Evolutionary conservation across 768 basidiomycete species (phyloP), one percentile per base, ranked within the genome.

Genomic region (Clathrus columnatus): DNA sequence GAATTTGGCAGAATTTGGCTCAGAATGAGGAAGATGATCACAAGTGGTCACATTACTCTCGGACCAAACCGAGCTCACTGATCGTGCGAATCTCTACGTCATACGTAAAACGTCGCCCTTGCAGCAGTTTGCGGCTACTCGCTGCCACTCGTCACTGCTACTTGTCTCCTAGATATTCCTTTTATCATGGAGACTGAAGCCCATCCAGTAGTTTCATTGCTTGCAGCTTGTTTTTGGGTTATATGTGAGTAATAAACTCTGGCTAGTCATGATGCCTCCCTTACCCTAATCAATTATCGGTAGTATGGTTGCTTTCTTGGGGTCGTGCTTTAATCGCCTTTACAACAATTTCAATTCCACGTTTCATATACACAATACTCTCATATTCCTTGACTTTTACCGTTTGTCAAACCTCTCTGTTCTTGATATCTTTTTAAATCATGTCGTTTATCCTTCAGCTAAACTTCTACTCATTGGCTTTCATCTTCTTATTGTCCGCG

Each of bases 301-400:
- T 47, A 92, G 90, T 90, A 59, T 92, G 88, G 87, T 68, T 88
- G 21, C 70, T 91, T 42, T 87, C 87, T 48, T 91, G 88, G 83
- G 74, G 75, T 18, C 86, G 83, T 67, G 72, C 80, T 16, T 69
- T 92, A 48, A 76, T 91, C 51, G 81, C 84, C 1, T 88, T 95
- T 63, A 77, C 76, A 11, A 94, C 94, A 2, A 86, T 97, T 54
- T 85, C 86, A 7, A 63, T 93, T 14, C 94, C 94, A 1, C 77
- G 82, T 57, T 78, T 77, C 69, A 83, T 91, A 44, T 91, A 90
- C 64, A 75, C 80, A 17, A 70, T 87, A 11, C 75, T 92, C 23
- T 91, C 89, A 10, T 92, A 91, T 65, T 91, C 91, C 4, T 83
- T 92, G 80, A 93, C 91, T 1, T 73, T 93, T 60, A 91, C 89